These are phyloP conservation scores for Fomitopsis serialis DNA, from an alignment of 768 basidiomycete species.

Conservation along the genomic window DNA sequence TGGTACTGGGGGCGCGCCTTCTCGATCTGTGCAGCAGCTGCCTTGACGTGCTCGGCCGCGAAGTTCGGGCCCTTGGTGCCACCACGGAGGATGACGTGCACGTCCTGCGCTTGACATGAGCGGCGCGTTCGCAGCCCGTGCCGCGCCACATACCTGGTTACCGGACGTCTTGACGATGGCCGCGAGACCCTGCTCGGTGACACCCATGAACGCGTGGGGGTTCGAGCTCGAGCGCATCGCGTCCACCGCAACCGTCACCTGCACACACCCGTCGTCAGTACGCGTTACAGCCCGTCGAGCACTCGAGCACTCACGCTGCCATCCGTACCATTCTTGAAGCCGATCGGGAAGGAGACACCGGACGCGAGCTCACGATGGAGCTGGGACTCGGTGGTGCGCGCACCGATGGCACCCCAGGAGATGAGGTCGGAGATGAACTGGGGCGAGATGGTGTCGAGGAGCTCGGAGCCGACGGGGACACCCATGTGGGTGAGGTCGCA, in stretches of 20 bases:
- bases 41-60: constrained; percentile 62
- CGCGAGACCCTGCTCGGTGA: constrained; percentile 84
- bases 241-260: constrained; percentile 86
- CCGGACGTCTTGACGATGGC: constrained; percentile 82
- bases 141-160: constrained; percentile 28
- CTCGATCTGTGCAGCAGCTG: constrained; percentile 54
- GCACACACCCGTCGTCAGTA: neutral
- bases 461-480: constrained; percentile 90
- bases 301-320: constrained; percentile 42
- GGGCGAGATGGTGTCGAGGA: constrained; percentile 81
- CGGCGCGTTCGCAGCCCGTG: neutral
- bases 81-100: constrained; percentile 95
- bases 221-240: constrained; percentile 91
- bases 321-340: constrained; percentile 99
- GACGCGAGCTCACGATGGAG: constrained; percentile 95
- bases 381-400: constrained; percentile 95
- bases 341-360: constrained; percentile 95
- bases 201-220: constrained; percentile 96
- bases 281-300: constrained; percentile 4
- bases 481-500: constrained; percentile 88
- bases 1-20: constrained; percentile 51
- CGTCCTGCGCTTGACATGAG: constrained; percentile 41
- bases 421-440: constrained; percentile 82
- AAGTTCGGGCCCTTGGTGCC: constrained; percentile 91
- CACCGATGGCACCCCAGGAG: constrained; percentile 96